Evolutionary conservation across 2,329 filamentous ascomycete genomes (phyloP).

Genomic region (Rosellinia necatrix): DNA sequence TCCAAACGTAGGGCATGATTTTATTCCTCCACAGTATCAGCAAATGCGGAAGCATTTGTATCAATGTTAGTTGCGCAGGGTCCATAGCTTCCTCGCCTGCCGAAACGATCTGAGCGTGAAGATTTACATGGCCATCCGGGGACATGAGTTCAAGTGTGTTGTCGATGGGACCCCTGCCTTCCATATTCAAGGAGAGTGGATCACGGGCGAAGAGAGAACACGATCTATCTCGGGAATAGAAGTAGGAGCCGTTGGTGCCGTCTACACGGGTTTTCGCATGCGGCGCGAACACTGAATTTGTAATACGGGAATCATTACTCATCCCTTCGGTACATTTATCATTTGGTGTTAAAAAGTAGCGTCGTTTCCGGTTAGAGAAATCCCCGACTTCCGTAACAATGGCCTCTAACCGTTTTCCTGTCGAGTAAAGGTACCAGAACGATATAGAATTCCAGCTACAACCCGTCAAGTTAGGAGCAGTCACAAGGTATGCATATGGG

Average conservation of each 20-base stretch:
- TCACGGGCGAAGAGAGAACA: slow-evolving; percentile 58
- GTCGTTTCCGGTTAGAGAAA: slow-evolving; percentile 67
- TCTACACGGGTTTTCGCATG: slow-evolving; percentile 65
- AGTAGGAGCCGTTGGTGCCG: slow-evolving; percentile 77
- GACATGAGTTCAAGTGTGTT: slow-evolving; percentile 65
- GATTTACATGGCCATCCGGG: slow-evolving; percentile 63
- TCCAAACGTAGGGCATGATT: slow-evolving; percentile 68
- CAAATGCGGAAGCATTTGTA: slow-evolving; percentile 51
- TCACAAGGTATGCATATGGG: slow-evolving; percentile 72
- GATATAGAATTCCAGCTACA: slow-evolving; percentile 78
- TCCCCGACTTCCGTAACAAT: slow-evolving; percentile 79
- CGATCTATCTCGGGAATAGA: slow-evolving; percentile 62
- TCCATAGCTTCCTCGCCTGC: slow-evolving; percentile 54
- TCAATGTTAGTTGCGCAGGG: slow-evolving; percentile 49
- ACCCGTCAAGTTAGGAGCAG: slow-evolving; percentile 69
- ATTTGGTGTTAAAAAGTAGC: slow-evolving; percentile 63
- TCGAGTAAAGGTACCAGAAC: slow-evolving; percentile 77
- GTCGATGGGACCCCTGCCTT: slow-evolving; percentile 52
- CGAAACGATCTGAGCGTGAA: slow-evolving; percentile 65
- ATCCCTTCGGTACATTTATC: slow-evolving; percentile 25
- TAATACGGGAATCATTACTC: slow-evolving; percentile 6
- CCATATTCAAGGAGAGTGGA: slow-evolving; percentile 47
- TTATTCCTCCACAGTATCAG: slow-evolving; percentile 75
- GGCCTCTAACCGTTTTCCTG: slow-evolving; percentile 59
- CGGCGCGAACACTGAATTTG: slow-evolving; percentile 11